Conservation (phyloP, 2,329 filamentous ascomycete species). For the Orbilia blumenaviensis region DNA sequence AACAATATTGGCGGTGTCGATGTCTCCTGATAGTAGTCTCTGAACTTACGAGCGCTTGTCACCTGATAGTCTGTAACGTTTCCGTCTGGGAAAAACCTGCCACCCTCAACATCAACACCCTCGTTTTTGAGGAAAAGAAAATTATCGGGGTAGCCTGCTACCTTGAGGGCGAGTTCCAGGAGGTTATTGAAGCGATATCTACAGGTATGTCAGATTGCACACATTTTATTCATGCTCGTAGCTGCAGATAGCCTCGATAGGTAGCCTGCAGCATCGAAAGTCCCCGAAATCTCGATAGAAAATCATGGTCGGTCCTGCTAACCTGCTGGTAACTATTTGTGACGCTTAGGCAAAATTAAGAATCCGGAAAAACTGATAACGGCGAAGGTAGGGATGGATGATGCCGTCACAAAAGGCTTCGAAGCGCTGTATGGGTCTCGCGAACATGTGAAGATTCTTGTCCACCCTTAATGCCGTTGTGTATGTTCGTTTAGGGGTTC, state of each 20-base stretch:
- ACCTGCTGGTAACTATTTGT: neutral
- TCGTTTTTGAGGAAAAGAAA: conserved; percentile 50
- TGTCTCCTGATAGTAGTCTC: neutral
- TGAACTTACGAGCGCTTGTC: neutral
- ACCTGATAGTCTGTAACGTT: conserved; percentile 40
- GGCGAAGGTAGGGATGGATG: conserved; percentile 27
- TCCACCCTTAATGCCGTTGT: conserved; percentile 27
- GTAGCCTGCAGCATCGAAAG: conserved; percentile 17
- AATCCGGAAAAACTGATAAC: conserved; percentile 51
- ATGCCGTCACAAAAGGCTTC: conserved; percentile 40
- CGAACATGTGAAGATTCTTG: conserved; percentile 52
- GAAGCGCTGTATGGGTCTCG: conserved; percentile 42
- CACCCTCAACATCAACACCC: conserved; percentile 36
- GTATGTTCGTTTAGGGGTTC: neutral
- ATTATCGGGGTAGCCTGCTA: conserved; percentile 42
- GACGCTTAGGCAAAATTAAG: conserved; percentile 36
- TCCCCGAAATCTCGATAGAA: neutral
- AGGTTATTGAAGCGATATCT: conserved; percentile 50
- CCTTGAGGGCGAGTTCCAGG: conserved; percentile 43
- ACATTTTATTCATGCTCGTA: conserved; percentile 10
- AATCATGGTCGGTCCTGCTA: neutral
- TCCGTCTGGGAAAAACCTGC: conserved; percentile 48
- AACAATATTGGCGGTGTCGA: neutral
- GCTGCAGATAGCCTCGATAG: conserved; percentile 31
- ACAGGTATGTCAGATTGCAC: conserved; percentile 20